A percentile compares a stretch with the other conserved stretches of the same genome.
Evolutionary conservation across 768 basidiomycete species (phyloP).

Genomic region (Chalciporus pseudorubinellus): DNA sequence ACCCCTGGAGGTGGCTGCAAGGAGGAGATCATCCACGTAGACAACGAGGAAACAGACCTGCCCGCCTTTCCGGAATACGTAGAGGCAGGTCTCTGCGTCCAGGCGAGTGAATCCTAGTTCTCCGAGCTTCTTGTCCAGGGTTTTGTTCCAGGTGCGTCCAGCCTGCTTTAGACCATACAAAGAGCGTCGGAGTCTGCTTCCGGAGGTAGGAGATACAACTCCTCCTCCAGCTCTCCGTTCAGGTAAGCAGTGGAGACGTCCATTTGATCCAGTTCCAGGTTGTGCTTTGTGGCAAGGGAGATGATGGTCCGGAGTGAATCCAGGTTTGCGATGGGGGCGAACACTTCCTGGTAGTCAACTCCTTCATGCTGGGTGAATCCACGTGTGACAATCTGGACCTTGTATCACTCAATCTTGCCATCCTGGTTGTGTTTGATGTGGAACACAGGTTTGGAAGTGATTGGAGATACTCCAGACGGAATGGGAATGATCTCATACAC

Average conservation of each 20-base stretch:
- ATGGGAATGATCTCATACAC: constrained; percentile 8
- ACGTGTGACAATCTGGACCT: neutral
- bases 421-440: neutral
- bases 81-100: neutral
- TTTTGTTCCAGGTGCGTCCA: constrained; percentile 24
- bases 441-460: constrained; percentile 4
- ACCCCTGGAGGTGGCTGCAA: neutral
- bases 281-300: neutral
- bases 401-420: neutral
- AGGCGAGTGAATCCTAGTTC: neutral
- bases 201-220: constrained; percentile 27
- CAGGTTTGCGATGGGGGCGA: constrained; percentile 5
- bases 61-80: neutral
- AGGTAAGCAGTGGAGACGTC: constrained; percentile 1
- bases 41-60: constrained; percentile 2
- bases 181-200: constrained; percentile 19
- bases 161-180: constrained; percentile 35
- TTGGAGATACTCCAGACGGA: no score
- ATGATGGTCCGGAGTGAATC: neutral
- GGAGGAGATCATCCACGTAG: constrained; percentile 4
- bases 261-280: constrained; percentile 3
- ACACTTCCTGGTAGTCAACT: constrained; percentile 2
- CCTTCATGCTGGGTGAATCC: constrained; percentile 3
- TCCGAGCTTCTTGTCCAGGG: constrained; percentile 5
- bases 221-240: constrained; percentile 25